Evolutionary conservation across 768 basidiomycete species (phyloP), one percentile per base, ranked within the genome.

Genomic region (Infundibulicybe gibba): DNA sequence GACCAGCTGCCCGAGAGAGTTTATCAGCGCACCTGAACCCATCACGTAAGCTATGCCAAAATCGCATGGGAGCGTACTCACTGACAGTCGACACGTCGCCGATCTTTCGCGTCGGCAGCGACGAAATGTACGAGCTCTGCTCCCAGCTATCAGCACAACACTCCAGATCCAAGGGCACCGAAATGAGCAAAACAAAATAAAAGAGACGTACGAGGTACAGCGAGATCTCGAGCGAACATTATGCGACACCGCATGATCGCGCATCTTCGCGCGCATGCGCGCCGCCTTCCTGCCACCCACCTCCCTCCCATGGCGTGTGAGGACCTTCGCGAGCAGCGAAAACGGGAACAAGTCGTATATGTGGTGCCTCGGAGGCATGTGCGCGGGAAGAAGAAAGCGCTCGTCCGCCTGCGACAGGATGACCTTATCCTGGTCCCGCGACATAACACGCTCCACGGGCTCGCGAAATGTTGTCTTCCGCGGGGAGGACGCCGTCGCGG

Each of bases 331-430:
- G 19, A 83, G 54, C 5, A 85, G 62, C 25, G 85, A 85, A 61
- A 87, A 83, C 14, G 85, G 85, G 64, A 85, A 87, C 6, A 86
- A 50, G 56, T 87, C 85, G 48, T 84, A 77, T 32, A 82, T 32
- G 44, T 75, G 68, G 53, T 77, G 82, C 57, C 74, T 75, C 1
- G 84, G 83, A 3, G 85, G 83, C 60, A 72, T 70, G 38, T 63
- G 63, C 3, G 79, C 72, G 3, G 85, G 83, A 12, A 77, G 57
- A 19, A 85, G 64, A 49, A 67, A 68, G 16, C 53, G 57, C 45
- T 81, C 80, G 14, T 77, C 77, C 12, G 57, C 55, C 34, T 62
- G 54, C n/a, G 69, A 49, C 9, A 71, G 54, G 40, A 74, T 62
- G 15, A 68, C 55, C 39, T 72, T 66, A 35, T 43, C 44, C 3